Base-by-base conservation (phyloP, 257 asterid genomes). In the Mitragyna speciosa region DNA sequence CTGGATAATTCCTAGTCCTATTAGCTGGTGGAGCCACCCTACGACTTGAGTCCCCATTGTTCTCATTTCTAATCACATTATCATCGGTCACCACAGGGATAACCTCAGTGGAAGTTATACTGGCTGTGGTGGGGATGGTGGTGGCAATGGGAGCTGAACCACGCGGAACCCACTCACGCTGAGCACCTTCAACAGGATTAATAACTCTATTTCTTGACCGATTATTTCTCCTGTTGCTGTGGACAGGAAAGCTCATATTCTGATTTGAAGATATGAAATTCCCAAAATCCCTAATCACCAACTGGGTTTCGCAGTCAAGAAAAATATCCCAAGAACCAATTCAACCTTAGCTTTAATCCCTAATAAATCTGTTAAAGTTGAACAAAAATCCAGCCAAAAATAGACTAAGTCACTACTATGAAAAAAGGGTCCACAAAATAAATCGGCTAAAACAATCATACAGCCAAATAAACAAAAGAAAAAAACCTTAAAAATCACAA, bases 121-220 rank as follows among this genome's bases (percentile, higher is more conserved):
- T 73, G 24, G 87, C 58, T 41, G 88, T 80, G 63, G 77, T 54
- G 75, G 80, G 26, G 73, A 81, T 30, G 54, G 80, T 26, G 2
- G 80, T n/a, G 49, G 81, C 52, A 28, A 84, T 85, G 61, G 89
- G 72, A 16, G 88, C 80, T 26, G 90, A 77, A 67, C 90, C 88
- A 4, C 98, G 91, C 0, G 91, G 96, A 70, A 96, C 90, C 99
- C 99, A 96, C 94, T 90, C 88, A 41, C 89, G 92, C 8, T 90
- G 92, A 89, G 87, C 79, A 79, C 82, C 75, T 47, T 88, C 88
- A 59, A 73, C 81, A 81, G 79, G 84, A 79, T 87, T 87, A 78
- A 58, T 87, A 75, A 63, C 77, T 84, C 97, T 91, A 24, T 76
- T 69, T 33, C 81, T 81, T 36, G 91, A 78, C 65, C 96, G 88